Evolutionary conservation across 2,329 filamentous ascomycete species (phyloP).

Genomic region (Fonsecaea nubica): DNA sequence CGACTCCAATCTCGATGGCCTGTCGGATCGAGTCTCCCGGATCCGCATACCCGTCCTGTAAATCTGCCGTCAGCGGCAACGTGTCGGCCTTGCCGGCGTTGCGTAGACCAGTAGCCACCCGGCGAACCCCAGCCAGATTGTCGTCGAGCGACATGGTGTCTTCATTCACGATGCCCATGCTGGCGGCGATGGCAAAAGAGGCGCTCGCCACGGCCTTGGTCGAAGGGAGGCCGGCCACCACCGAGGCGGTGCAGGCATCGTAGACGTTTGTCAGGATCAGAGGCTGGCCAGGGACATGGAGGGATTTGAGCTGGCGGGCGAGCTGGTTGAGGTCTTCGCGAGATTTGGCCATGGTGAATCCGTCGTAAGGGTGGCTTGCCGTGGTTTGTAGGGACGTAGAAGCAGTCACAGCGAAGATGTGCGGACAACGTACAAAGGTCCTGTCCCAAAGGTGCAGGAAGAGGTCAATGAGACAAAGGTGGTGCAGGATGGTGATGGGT

Average conservation of each 20-base stretch:
- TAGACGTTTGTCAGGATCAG: constrained; percentile 64
- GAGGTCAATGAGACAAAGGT: background rate
- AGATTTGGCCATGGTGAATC: background rate
- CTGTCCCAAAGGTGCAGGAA: background rate
- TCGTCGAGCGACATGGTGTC: constrained; percentile 56
- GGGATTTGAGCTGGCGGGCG: constrained; percentile 48
- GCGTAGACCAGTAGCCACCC: constrained; percentile 53
- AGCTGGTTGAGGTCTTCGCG: constrained; percentile 15
- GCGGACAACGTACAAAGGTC: background rate
- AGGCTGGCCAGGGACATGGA: constrained; percentile 60
- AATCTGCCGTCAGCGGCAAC: constrained; percentile 61
- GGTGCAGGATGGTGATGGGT: background rate
- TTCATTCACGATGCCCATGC: constrained; percentile 55
- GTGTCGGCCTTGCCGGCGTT: constrained; percentile 45
- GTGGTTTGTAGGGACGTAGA: background rate
- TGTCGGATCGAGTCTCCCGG: constrained; percentile 55
- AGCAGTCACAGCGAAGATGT: background rate
- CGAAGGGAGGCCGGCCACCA: constrained; percentile 48
- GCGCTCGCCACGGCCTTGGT: constrained; percentile 57
- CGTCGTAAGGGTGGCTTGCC: background rate
- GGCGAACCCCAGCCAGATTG: constrained; percentile 52
- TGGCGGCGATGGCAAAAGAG: constrained; percentile 59
- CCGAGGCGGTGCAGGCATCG: constrained; percentile 59
- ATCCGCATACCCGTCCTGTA: constrained; percentile 66
- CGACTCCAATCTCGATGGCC: constrained; percentile 59